These are phyloP conservation scores for Pseudonitzschia multistriata DNA, from an alignment of 108 stramenopile genomes.

Conservation along the genomic window DNA sequence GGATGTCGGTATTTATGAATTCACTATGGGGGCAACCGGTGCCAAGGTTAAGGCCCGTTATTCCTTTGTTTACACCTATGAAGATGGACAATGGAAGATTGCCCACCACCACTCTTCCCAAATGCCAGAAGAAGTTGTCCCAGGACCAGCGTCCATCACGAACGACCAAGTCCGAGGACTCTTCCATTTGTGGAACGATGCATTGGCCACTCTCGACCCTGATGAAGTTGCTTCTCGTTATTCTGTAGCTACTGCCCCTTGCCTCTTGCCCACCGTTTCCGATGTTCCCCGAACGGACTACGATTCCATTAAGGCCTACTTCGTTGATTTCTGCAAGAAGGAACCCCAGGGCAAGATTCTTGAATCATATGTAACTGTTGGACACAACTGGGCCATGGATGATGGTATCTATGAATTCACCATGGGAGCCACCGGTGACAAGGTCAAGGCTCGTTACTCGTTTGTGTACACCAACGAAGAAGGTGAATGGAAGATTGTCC, in stretches of 20 bases:
- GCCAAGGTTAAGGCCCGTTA: slow-evolving; percentile 42
- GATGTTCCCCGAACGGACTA: slow-evolving; percentile 51
- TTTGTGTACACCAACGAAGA: slow-evolving; percentile 32
- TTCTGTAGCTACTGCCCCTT: slow-evolving; percentile 35
- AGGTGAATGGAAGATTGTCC: slow-evolving; percentile 52
- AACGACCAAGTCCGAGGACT: slow-evolving; percentile 42
- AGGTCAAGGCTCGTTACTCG: slow-evolving; percentile 49
- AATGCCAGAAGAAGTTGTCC: slow-evolving; percentile 34
- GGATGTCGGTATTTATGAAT: slow-evolving; percentile 53
- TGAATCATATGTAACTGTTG: slow-evolving; percentile 46
- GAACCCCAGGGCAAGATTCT: slow-evolving; percentile 59
- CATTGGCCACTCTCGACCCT: slow-evolving; percentile 47
- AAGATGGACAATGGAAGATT: slow-evolving; percentile 55
- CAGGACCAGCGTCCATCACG: slow-evolving; percentile 24
- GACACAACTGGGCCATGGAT: slow-evolving; percentile 44
- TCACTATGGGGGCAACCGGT: slow-evolving; percentile 48
- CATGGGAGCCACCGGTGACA: slow-evolving; percentile 43
- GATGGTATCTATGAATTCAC: slow-evolving; percentile 55
- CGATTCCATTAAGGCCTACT: slow-evolving; percentile 46
- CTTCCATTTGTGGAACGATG: slow-evolving; percentile 62
- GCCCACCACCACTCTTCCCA: slow-evolving; percentile 46
- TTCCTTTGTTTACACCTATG: slow-evolving; percentile 47
- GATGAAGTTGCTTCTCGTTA: slow-evolving; percentile 43
- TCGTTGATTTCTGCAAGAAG: slow-evolving; percentile 51
- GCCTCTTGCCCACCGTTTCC: slow-evolving; percentile 45